These are phyloP conservation scores for Trichosporon faecale DNA, from an alignment of 1,284 basidiomycete species.

Conservation along the genomic window DNA sequence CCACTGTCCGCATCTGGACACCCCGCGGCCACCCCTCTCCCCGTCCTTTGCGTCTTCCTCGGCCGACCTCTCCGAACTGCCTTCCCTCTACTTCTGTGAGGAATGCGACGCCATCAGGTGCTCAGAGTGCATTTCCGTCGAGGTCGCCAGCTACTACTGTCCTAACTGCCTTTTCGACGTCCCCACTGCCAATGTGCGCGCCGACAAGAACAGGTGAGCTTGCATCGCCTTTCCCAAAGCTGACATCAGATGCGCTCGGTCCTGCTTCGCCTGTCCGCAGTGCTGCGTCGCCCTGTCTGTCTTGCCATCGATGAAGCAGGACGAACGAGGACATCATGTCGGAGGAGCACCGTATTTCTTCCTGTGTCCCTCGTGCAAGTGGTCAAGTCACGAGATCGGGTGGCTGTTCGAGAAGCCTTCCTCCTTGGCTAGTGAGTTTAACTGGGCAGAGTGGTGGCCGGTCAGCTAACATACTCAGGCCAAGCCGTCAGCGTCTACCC, in stretches of 20 bases:
- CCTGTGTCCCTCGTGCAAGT: slow-evolving; percentile 86
- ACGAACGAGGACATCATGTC: background rate
- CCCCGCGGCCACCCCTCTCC: slow-evolving; percentile 53
- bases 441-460: background rate
- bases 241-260: slow-evolving; percentile 78
- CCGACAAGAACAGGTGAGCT: slow-evolving; percentile 83
- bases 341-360: slow-evolving; percentile 85
- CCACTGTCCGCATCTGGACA: slow-evolving; percentile 50
- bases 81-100: slow-evolving; percentile 92
- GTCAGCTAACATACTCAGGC: slow-evolving; percentile 55
- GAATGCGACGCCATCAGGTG: slow-evolving; percentile 95
- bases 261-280: slow-evolving; percentile 93
- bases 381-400: slow-evolving; percentile 87
- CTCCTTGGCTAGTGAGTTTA: slow-evolving; percentile 76
- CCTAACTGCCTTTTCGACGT: slow-evolving; percentile 99
- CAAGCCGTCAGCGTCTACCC: slow-evolving; percentile 85
- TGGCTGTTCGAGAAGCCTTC: slow-evolving; percentile 95
- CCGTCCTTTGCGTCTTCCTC: slow-evolving; percentile 71
- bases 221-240: background rate
- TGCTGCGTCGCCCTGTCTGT: slow-evolving; percentile 84
- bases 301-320: slow-evolving; percentile 63
- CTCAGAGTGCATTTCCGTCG: slow-evolving; percentile 82
- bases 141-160: slow-evolving; percentile 95
- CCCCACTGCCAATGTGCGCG: slow-evolving; percentile 89
- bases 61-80: slow-evolving; percentile 77